A percentile compares a stretch with the other conserved stretches of the same genome.
Evolutionary conservation across 768 basidiomycete species (phyloP).

Genomic region (Gloeostereum incarnatum): DNA sequence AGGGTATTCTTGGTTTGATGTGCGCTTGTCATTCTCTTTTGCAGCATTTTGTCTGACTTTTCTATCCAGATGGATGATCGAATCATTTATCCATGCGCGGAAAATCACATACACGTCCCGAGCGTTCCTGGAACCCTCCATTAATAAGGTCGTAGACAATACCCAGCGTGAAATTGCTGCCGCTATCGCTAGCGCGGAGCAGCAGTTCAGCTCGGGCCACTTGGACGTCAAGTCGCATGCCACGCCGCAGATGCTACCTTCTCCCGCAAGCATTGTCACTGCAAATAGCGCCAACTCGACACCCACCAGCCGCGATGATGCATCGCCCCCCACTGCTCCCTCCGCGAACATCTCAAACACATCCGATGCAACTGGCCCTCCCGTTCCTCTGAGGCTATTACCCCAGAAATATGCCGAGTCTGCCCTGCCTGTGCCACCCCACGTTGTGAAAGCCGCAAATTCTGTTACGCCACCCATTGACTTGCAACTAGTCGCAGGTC

Average conservation of each 20-base stretch:
- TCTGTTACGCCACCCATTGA: slow-evolving; percentile 34
- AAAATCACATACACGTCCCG: slow-evolving; percentile 31
- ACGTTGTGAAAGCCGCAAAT: slow-evolving; percentile 33
- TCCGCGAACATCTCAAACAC: slow-evolving; percentile 3
- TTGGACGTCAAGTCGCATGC: slow-evolving; percentile 26
- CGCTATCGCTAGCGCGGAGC: slow-evolving; percentile 29
- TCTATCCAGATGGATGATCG: slow-evolving; percentile 60
- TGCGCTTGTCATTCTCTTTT: slow-evolving; percentile 31
- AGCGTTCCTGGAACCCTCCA: slow-evolving; percentile 28
- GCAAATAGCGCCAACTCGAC: slow-evolving; percentile 72
- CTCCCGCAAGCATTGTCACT: slow-evolving; percentile 61
- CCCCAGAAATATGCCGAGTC: slow-evolving; percentile 3
- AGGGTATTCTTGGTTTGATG: slow-evolving; percentile 75
- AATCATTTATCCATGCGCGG: slow-evolving; percentile 59
- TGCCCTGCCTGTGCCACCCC: slow-evolving; percentile 26
- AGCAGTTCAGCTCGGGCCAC: slow-evolving; percentile 15
- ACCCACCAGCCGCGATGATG: slow-evolving; percentile 53
- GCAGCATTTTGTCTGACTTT: slow-evolving; percentile 20
- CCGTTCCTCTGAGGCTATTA: slow-evolving; percentile 20
- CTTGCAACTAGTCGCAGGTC: slow-evolving; percentile 27
- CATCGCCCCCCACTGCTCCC: slow-evolving; percentile 22
- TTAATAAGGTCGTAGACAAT: slow-evolving; percentile 25
- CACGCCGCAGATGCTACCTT: slow-evolving; percentile 73
- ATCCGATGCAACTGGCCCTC: slow-evolving; percentile 18
- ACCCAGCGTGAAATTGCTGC: slow-evolving; percentile 27